phyloP scores from a whole-genome alignment of 305 asterid species.

The Solanum aculeatissimum region DNA sequence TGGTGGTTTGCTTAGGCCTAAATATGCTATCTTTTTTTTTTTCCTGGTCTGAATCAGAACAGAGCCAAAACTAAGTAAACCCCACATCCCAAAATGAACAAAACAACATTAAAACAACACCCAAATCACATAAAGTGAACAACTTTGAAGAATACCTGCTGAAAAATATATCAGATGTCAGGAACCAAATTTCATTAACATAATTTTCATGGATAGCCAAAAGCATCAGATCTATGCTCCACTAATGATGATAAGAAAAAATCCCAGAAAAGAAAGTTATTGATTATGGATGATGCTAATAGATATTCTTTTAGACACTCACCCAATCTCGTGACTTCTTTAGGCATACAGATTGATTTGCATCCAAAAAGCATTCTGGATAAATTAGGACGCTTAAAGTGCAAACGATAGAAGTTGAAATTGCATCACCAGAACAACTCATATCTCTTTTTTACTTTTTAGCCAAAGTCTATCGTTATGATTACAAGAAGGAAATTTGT shows the following conservation, averaged over 20 bases:
- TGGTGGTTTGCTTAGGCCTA: neutral
- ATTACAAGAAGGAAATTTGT: neutral
- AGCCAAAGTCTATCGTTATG: neutral
- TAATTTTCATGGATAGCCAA: neutral
- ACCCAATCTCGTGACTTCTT: neutral
- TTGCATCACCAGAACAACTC: neutral
- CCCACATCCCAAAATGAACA: neutral
- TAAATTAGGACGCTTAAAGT: neutral
- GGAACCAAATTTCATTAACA: neutral
- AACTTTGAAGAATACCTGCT: too few species aligned
- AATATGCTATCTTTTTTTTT: neutral
- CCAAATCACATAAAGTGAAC: too few species aligned
- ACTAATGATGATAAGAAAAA: neutral
- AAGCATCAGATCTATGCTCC: neutral
- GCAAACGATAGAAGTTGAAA: neutral
- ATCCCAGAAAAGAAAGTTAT: neutral
- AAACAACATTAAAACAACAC: too few species aligned
- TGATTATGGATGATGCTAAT: neutral
- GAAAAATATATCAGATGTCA: neutral
- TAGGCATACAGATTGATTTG: neutral
- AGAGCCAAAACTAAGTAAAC: neutral
- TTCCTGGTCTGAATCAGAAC: neutral
- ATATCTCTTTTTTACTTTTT: neutral
- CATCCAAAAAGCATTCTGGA: neutral
- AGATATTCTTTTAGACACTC: neutral